Base-by-base conservation (phyloP, 2,329 filamentous ascomycete genomes). In the Penicillium sp. region DNA sequence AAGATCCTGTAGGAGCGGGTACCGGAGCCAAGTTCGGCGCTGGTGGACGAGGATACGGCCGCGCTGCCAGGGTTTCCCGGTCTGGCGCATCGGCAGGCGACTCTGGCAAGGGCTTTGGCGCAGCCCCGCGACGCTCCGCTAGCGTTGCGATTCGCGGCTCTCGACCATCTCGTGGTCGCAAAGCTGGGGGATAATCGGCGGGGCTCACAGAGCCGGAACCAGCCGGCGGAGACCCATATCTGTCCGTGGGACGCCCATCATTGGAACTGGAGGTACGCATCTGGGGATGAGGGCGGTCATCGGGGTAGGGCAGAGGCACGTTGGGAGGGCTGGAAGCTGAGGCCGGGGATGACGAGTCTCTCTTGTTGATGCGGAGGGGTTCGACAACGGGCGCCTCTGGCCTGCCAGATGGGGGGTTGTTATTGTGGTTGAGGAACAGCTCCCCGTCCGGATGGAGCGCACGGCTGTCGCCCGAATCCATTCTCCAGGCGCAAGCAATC, bases 301-400 rank as follows among this genome's bases (percentile, higher is more conserved):
- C 82, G 27, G 87, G 86, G 56, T 90, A 93, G 0, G 83, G 82
- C 16, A 87, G 70, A 45, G 78, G 69, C 42, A 75, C 84, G 39
- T 74, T 67, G 56, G 59, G 64, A 58, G 59, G 56, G 41, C 57
- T 60, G 33, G 63, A 62, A 14, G 58, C 53, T 7, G 61, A 58
- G 18, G 63, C 63, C 23, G 80, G 80, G 36, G 75, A 75, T 20
- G 83, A 78, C 42, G 82, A 85, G 55, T 81, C 79, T 41, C 83
- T 81, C 67, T 94, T 94, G 71, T 83, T 84, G 63, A 94, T 94
- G 59, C 87, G 81, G 67, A 95, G 69, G 45, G 89, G 89, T 57
- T 86, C 86, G 54, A 94, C 79, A 13, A 86, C 87, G 42, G 88
- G 86, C 57, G 86, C 35, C 15, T 27, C 88, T 57, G 29, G 30